These are phyloP conservation scores for Purpureocillium lavendulum DNA, from an alignment of 2,329 filamentous ascomycete species.

Conservation along the genomic window DNA sequence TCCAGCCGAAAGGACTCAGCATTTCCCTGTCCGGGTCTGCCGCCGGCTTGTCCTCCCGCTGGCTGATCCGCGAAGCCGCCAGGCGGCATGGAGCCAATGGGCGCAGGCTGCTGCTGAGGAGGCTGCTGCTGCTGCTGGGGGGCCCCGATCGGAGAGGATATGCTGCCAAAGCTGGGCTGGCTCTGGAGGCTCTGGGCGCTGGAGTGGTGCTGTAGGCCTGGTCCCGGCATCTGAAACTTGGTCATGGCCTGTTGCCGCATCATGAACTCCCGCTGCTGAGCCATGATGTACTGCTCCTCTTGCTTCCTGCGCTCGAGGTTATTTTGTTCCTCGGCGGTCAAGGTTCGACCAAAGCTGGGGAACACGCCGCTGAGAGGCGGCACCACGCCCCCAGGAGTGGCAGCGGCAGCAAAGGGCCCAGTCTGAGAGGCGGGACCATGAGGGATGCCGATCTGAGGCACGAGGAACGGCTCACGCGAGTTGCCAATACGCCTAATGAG, in stretches of 20 bases:
- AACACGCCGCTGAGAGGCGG: constrained; percentile 91
- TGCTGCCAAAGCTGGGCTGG: constrained; percentile 92
- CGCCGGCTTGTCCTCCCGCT: constrained; percentile 16
- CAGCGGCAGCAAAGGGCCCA: constrained; percentile 39
- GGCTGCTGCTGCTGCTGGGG: constrained; percentile 31
- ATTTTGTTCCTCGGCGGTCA: constrained; percentile 97
- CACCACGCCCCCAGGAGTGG: constrained; percentile 56
- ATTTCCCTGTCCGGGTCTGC: constrained; percentile 20
- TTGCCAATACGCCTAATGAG: constrained; percentile 94
- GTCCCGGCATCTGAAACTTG: constrained; percentile 55
- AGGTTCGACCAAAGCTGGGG: constrained; percentile 89
- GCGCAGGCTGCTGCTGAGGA: constrained; percentile 5
- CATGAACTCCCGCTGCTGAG: constrained; percentile 87
- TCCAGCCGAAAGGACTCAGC: constrained; percentile 59
- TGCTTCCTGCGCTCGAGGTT: constrained; percentile 93
- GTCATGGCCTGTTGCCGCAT: constrained; percentile 75
- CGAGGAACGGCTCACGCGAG: constrained; percentile 92
- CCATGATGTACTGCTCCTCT: constrained; percentile 95
- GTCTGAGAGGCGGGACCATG: constrained; percentile 64
- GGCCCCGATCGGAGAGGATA: constrained; percentile 72
- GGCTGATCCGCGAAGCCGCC: constrained; percentile 64
- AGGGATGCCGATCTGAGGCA: constrained; percentile 91
- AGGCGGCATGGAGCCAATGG: constrained; percentile 45
- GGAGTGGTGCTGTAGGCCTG: constrained; percentile 76
- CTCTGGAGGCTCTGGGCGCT: constrained; percentile 94